Base-by-base conservation (phyloP, 2,329 filamentous ascomycete genomes). In the Aureobasidium musti region DNA sequence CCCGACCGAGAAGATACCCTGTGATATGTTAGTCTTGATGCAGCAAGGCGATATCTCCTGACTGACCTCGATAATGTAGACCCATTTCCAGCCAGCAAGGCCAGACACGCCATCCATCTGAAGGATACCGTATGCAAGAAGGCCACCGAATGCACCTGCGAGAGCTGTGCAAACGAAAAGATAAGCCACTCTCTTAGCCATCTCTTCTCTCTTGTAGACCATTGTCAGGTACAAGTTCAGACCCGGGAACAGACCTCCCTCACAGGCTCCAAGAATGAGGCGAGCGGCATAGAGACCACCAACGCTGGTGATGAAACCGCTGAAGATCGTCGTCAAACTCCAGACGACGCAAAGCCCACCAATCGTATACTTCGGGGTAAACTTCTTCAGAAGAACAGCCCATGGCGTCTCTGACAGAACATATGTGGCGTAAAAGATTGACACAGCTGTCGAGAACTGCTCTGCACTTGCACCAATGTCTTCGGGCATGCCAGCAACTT, bases 351-450 rank as follows among this genome's bases (percentile, higher is more conserved):
- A 77, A 11, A 81, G 70, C 5, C 72, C 73, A 0, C 78, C 77
- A 17, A 81, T 73, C 28, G 80, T 75, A 33, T 77, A 75, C 23
- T 79, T 74, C 1, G 81, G 80, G 0, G 78, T 80, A 30, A 81
- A 69, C 61, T 79, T 81, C 73, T 84, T 84, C 72, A 84, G 77
- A 6, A 80, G 69, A 30, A 84, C 73, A 1, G 81, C 79, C 66
- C 78, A 79, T 0, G 82, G 82, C 0, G 79, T 78, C 63, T 84
- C 82, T 53, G 83, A 81, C 3, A 78, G 70, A 11, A 84, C 80
- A 63, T 84, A 83, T 11, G 81, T 83, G 11, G 78, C 81, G 68
- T 83, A 84, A 71, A 85, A 83, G 54, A 85, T 80, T 0, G 80
- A 80, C 10, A 83, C 79, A 4, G 80, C 82, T 3, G 74, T 81